Conservation (phyloP, 305 asterid species). For the Nicotiana rustica region DNA sequence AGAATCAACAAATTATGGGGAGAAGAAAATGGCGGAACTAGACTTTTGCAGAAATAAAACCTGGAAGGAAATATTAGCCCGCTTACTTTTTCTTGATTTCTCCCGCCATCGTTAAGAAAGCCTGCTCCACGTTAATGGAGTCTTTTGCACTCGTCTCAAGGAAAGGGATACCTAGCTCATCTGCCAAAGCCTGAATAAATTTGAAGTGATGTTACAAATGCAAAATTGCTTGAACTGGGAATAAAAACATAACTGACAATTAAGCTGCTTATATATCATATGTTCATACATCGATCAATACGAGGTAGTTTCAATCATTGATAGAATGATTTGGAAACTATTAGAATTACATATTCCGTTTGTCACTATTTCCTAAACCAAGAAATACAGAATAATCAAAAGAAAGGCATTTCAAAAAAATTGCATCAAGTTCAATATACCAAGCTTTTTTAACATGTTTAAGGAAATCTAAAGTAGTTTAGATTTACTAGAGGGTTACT, state of each 20-base stretch:
- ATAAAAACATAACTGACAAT: constrained; percentile 1
- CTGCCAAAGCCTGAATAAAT: constrained; percentile 77
- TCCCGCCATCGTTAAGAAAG: constrained; percentile 94
- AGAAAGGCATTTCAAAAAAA: background rate
- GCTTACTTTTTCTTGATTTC: constrained; percentile 93
- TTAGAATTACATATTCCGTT: background rate
- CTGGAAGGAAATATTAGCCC: constrained; percentile 2
- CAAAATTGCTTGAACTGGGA: constrained; percentile 10
- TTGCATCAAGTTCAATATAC: background rate
- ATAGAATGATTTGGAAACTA: background rate
- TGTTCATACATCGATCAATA: background rate
- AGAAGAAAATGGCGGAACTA: background rate
- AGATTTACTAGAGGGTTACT: background rate
- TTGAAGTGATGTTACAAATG: constrained; percentile 24
- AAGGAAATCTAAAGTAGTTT: background rate
- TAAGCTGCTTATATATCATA: background rate
- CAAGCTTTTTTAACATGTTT: background rate
- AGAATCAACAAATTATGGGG: background rate
- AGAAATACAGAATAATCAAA: background rate
- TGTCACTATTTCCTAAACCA: constrained; percentile 1
- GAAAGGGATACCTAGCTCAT: constrained; percentile 94
- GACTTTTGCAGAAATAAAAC: constrained; percentile 6
- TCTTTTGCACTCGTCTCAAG: constrained; percentile 99
- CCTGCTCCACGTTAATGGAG: constrained; percentile 87
- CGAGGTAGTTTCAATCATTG: background rate